phyloP scores from a whole-genome alignment of 176 grass and related monocot genomes.

The Triticum aestivum region DNA sequence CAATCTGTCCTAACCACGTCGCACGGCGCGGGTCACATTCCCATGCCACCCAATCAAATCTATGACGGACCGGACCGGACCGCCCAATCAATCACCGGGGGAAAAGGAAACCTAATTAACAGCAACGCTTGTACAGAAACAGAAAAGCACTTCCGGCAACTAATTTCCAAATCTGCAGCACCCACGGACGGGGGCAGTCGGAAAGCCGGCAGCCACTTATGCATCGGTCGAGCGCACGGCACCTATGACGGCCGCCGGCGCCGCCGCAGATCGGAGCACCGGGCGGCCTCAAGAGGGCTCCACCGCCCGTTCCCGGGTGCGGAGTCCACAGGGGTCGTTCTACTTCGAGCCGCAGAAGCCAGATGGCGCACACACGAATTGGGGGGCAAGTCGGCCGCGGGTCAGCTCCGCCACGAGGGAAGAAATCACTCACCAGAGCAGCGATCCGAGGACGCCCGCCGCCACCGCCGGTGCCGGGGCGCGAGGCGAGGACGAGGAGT shows the following conservation, averaged over 20 bases:
- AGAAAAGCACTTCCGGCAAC: not conserved
- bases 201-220: not conserved
- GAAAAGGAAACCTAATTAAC: not conserved
- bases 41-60: not conserved
- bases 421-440: constrained; percentile 18
- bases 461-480: not conserved
- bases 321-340: not conserved
- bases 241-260: not conserved
- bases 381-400: not conserved
- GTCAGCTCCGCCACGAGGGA: not conserved
- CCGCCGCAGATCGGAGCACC: not conserved
- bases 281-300: not conserved
- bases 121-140: not conserved
- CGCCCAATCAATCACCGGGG: not conserved
- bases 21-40: not conserved
- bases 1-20: not conserved
- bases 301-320: not conserved
- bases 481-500: not conserved
- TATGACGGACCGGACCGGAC: not conserved
- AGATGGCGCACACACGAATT: not conserved
- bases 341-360: not conserved
- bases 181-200: not conserved
- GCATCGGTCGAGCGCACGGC: not conserved
- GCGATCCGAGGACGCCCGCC: not conserved
- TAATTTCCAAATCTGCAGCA: constrained; percentile 38